Percentiles rank a stretch among this genome's conserved stretches.
Conservation (phyloP, 2,329 filamentous ascomycete species). For the Cryphonectria japonica region DNA sequence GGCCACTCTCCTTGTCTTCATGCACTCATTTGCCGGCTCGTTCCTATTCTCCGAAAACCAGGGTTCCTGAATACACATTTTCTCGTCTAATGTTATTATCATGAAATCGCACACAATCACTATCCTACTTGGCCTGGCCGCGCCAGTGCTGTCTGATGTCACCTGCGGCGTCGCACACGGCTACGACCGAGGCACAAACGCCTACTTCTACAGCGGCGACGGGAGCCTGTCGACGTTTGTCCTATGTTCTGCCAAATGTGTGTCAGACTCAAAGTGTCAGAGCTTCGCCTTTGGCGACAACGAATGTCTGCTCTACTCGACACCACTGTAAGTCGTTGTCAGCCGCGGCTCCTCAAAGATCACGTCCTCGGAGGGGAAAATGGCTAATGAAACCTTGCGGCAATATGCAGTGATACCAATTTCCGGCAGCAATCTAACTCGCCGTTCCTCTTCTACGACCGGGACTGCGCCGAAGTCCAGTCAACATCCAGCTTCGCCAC, state of each 20-base stretch:
- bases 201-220: constrained; percentile 28
- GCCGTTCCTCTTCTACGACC: constrained; percentile 29
- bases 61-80: background rate
- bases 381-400: background rate
- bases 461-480: constrained; percentile 24
- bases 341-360: background rate
- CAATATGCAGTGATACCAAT: constrained; percentile 17
- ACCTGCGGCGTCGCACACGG: constrained; percentile 24
- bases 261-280: constrained; percentile 19
- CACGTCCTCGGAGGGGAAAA: background rate
- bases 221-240: constrained; percentile 25
- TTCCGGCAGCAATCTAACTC: constrained; percentile 26
- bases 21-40: background rate
- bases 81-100: background rate
- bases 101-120: constrained; percentile 10
- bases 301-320: constrained; percentile 23
- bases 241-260: constrained; percentile 22
- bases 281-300: constrained; percentile 23
- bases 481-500: constrained; percentile 25
- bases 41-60: background rate
- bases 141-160: constrained; percentile 9
- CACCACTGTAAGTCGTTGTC: constrained; percentile 18
- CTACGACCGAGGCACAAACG: constrained; percentile 25
- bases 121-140: constrained; percentile 26
- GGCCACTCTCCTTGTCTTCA: background rate